A percentile compares a stretch with the other conserved stretches of the same genome.
Evolutionary conservation across 495 filamentous ascomycete species (phyloP).

Genomic region (Entonaema liquescens): DNA sequence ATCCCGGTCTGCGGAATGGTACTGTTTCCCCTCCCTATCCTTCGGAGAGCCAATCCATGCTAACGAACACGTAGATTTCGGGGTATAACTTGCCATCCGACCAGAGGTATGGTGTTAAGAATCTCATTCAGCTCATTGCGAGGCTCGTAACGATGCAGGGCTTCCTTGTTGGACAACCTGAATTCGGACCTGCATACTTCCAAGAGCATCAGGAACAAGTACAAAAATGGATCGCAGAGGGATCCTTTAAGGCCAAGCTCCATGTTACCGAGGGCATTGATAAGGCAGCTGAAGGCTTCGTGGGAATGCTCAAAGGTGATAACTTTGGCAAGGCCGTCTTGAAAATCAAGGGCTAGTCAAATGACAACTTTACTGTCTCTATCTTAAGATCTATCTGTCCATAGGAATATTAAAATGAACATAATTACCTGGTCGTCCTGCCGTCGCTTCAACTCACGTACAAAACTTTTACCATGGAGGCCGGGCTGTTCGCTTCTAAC

Average conservation of each 20-base stretch:
- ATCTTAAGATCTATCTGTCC: background rate
- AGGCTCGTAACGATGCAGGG: conserved; percentile 68
- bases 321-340: conserved; percentile 94
- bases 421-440: no score
- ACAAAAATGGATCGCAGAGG: conserved; percentile 84
- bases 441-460: no score
- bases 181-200: conserved; percentile 75
- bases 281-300: conserved; percentile 77
- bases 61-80: conserved; percentile 61
- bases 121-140: conserved; percentile 61
- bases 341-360: conserved; percentile 62
- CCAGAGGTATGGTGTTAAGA: conserved; percentile 74
- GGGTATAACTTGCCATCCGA: conserved; percentile 74
- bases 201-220: conserved; percentile 84
- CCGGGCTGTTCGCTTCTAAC: no score
- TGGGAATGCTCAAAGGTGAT: conserved; percentile 88
- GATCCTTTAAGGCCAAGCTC: conserved; percentile 76
- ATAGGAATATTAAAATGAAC: no score
- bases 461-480: no score
- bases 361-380: background rate
- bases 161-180: conserved; percentile 72
- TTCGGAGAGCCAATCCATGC: background rate
- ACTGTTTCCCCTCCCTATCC: conserved; percentile 10
- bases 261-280: conserved; percentile 83
- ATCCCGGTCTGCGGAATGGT: conserved; percentile 68